These are phyloP conservation scores for Domatiomyces catenatus DNA, from an alignment of 2,329 filamentous ascomycete genomes.

Conservation along the genomic window DNA sequence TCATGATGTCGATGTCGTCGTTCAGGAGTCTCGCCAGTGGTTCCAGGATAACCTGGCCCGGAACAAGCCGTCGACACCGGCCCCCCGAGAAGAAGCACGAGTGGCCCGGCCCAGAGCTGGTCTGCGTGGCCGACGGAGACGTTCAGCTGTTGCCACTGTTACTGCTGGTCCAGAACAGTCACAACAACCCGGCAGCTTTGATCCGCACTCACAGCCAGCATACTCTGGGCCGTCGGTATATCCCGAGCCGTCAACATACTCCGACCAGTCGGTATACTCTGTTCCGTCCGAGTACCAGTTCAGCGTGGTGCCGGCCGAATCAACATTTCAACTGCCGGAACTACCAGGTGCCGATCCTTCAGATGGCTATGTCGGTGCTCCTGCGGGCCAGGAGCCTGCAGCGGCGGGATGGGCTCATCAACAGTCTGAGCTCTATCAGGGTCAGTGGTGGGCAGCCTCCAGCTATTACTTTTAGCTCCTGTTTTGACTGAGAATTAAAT, in stretches of 20 bases:
- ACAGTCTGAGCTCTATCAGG: neutral
- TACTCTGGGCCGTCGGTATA: neutral
- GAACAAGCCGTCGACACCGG: too few species aligned
- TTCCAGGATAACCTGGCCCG: neutral
- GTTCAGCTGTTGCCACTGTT: neutral
- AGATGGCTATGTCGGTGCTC: neutral
- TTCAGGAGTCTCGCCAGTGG: neutral
- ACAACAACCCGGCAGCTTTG: neutral
- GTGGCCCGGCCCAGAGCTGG: neutral
- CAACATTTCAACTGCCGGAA: neutral
- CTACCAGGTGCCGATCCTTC: neutral
- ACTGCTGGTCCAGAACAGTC: neutral
- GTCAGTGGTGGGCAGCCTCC: too few species aligned
- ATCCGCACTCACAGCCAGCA: neutral
- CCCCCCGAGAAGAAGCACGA: neutral
- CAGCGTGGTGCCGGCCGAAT: neutral
- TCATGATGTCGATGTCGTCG: slow-evolving; percentile 23
- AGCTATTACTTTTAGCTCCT: too few species aligned
- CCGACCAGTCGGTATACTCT: neutral
- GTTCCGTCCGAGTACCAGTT: neutral
- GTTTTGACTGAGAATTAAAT: too few species aligned
- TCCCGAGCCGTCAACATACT: neutral
- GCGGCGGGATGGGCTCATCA: neutral
- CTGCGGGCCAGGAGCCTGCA: neutral
- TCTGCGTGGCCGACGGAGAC: neutral